Evolutionary conservation across 768 basidiomycete genomes (phyloP).

Genomic region (Lactarius deliciosus): DNA sequence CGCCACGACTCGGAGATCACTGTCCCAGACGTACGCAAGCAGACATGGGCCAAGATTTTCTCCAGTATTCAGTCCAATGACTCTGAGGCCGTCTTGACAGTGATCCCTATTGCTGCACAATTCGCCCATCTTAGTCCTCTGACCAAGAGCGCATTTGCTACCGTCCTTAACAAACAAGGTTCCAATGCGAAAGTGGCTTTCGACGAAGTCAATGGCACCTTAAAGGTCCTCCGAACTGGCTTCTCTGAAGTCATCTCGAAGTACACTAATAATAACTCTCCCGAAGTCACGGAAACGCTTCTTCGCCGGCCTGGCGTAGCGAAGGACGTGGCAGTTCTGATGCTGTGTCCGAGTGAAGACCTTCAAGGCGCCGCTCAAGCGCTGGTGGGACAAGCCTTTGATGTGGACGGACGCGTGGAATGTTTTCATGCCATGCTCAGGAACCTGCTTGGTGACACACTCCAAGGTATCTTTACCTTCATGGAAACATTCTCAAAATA

Average conservation of each 20-base stretch:
- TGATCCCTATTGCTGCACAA: constrained; percentile 58
- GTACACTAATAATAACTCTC: constrained; percentile 61
- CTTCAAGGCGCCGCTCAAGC: constrained; percentile 75
- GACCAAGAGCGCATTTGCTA: constrained; percentile 49
- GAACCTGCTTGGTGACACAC: constrained; percentile 59
- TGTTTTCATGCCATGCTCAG: constrained; percentile 79
- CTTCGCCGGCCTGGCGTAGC: constrained; percentile 57
- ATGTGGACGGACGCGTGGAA: constrained; percentile 85
- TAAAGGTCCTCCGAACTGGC: constrained; percentile 57
- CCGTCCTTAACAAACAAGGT: constrained; percentile 37
- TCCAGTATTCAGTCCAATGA: constrained; percentile 58
- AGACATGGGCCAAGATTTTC: constrained; percentile 71
- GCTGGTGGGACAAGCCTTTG: constrained; percentile 81
- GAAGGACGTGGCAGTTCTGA: constrained; percentile 59
- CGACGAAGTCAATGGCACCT: constrained; percentile 58
- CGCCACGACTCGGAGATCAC: constrained; percentile 39
- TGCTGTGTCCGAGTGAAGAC: constrained; percentile 80
- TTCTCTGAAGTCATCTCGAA: constrained; percentile 62
- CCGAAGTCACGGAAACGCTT: constrained; percentile 51
- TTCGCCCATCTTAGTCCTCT: constrained; percentile 69
- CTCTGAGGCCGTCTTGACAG: constrained; percentile 51
- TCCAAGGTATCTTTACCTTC: constrained; percentile 71
- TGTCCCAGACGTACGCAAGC: constrained; percentile 46
- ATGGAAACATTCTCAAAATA: constrained; percentile 63
- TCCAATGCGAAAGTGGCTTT: constrained; percentile 39